Evolutionary conservation across 164 flowering plant species (phyloP).

Genomic region (Sedum album): DNA sequence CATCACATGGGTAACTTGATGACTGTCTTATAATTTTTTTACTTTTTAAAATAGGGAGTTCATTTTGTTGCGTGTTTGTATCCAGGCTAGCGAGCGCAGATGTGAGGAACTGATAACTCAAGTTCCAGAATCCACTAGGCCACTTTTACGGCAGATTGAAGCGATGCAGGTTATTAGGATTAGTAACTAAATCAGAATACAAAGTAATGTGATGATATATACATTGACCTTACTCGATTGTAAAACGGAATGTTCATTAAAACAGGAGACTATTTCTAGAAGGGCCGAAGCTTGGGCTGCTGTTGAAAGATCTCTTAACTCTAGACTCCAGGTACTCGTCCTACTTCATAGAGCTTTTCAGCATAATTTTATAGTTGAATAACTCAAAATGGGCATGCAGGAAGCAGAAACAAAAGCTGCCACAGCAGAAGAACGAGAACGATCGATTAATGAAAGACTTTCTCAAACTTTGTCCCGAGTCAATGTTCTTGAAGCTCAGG

Average conservation of each 20-base stretch:
- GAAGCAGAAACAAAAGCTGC: slow-evolving; percentile 98
- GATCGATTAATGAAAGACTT: slow-evolving; percentile 86
- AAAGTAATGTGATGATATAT: not conserved
- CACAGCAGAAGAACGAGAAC: slow-evolving; percentile 79
- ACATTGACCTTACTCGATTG: not conserved
- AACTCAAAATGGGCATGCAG: slow-evolving; percentile 27
- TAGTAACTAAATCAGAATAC: not conserved
- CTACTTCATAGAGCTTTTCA: not conserved
- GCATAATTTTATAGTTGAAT: slow-evolving; percentile 8
- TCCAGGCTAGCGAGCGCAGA: slow-evolving; percentile 91
- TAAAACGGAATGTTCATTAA: not conserved
- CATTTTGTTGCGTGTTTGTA: not conserved
- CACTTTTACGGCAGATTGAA: slow-evolving; percentile 95
- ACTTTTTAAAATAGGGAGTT: not conserved
- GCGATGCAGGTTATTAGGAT: slow-evolving; percentile 75
- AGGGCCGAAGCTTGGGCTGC: slow-evolving; percentile 98
- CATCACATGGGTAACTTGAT: too few species aligned
- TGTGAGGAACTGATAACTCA: slow-evolving; percentile 93
- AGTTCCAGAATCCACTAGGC: slow-evolving; percentile 99
- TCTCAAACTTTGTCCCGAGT: slow-evolving; percentile 93
- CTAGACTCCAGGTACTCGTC: slow-evolving; percentile 74
- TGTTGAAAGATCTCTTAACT: slow-evolving; percentile 81
- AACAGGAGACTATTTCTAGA: slow-evolving; percentile 78
- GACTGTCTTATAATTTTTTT: slow-evolving; percentile 7
- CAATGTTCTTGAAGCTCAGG: slow-evolving; percentile 99